Conservation (phyloP, 176 grass and related monocot species). For the Guadua angustifolia region DNA sequence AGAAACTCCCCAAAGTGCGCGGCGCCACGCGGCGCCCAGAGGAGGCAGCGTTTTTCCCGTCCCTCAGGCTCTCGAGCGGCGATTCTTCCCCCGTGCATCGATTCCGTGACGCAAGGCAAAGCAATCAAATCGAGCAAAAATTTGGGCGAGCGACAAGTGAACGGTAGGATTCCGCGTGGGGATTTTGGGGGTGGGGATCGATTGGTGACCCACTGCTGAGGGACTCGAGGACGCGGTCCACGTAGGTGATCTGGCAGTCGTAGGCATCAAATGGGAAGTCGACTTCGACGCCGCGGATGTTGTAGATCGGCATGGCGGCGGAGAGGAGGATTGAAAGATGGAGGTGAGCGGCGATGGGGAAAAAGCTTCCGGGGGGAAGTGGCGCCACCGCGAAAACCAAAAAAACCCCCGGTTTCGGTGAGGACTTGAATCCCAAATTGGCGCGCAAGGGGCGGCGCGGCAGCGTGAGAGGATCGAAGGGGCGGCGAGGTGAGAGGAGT, state of each 20-base stretch:
- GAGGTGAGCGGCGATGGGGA: not conserved
- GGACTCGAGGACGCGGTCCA: slow-evolving; percentile 91
- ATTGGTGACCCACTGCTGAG: slow-evolving; percentile 62
- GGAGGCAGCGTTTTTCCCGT: slow-evolving; percentile 93
- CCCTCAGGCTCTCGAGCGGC: slow-evolving; percentile 90
- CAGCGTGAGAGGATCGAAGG: too few relatives aligned
- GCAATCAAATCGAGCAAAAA: slow-evolving; percentile 12
- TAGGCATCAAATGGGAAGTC: slow-evolving; percentile 95
- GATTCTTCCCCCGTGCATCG: slow-evolving; percentile 68
- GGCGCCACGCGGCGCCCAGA: slow-evolving; percentile 86
- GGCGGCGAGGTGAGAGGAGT: too few relatives aligned
- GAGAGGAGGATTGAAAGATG: not conserved
- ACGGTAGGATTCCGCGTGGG: slow-evolving; percentile 33
- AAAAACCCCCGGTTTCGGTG: not conserved
- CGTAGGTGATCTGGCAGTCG: slow-evolving; percentile 83
- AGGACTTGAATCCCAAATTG: too few relatives aligned
- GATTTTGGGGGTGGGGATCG: not conserved
- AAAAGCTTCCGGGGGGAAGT: slow-evolving; percentile 32
- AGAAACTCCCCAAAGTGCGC: slow-evolving; percentile 75
- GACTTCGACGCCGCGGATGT: slow-evolving; percentile 78
- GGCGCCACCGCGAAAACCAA: not conserved
- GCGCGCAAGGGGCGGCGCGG: too few relatives aligned
- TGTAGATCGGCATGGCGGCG: slow-evolving; percentile 80
- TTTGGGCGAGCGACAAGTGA: not conserved
- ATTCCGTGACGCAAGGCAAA: not conserved